Percentiles rank a stretch among this genome's conserved stretches.
phyloP scores from a whole-genome alignment of 2,329 filamentous ascomycete genomes.

The Fusarium brevicatenulatum region DNA sequence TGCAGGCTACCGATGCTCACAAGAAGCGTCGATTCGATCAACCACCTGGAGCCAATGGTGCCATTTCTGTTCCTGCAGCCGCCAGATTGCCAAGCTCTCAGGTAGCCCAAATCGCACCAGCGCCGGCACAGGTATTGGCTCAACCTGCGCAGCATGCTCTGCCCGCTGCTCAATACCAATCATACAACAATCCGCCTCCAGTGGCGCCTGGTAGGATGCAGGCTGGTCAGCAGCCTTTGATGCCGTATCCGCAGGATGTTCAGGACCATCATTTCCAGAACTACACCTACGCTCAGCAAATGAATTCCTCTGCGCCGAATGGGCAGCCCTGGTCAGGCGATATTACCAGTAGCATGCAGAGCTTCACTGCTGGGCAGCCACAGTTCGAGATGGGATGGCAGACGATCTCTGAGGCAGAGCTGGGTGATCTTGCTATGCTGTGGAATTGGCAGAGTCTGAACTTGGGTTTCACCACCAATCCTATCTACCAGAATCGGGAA shows the following conservation, averaged over 20 bases:
- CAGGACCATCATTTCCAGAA: neutral
- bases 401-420: constrained; percentile 10
- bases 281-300: neutral
- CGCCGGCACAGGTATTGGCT: neutral
- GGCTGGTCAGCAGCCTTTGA: neutral
- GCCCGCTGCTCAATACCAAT: neutral
- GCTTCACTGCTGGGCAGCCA: neutral
- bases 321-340: neutral
- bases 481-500: constrained; percentile 10
- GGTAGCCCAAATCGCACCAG: neutral
- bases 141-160: neutral
- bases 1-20: neutral
- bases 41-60: neutral
- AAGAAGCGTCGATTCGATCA: constrained; percentile 17
- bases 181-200: neutral
- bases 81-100: neutral
- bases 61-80: neutral
- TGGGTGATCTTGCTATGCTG: constrained; percentile 22
- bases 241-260: neutral
- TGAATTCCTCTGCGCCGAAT: neutral
- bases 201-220: neutral
- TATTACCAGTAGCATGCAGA: neutral
- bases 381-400: constrained; percentile 9
- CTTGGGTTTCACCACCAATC: constrained; percentile 13
- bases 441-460: constrained; percentile 29